Evolutionary conservation across 495 filamentous ascomycete genomes (phyloP).

Genomic region (Penicillium coffeae): DNA sequence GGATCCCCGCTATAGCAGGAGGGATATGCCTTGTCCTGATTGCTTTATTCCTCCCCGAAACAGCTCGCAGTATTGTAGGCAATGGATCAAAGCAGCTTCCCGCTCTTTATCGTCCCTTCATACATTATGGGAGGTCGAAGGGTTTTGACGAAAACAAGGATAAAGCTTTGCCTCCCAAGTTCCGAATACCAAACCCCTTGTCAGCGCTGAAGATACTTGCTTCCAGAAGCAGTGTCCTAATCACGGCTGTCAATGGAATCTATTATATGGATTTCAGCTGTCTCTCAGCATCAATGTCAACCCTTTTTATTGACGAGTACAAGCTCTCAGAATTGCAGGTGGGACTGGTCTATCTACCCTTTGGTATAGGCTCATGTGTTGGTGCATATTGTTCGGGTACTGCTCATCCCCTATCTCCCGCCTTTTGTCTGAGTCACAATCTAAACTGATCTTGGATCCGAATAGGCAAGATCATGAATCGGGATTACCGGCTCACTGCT

Average conservation of each 20-base stretch:
- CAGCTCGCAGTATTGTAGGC: constrained; percentile 39
- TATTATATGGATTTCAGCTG: constrained; percentile 24
- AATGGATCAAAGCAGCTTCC: constrained; percentile 28
- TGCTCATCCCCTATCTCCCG: not conserved
- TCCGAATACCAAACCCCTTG: constrained; percentile 23
- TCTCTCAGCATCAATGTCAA: not conserved
- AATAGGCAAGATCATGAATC: not conserved
- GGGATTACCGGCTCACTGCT: not conserved
- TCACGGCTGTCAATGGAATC: constrained; percentile 39
- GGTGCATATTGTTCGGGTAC: not conserved
- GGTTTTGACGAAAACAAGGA: not conserved
- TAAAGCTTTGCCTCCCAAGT: not conserved
- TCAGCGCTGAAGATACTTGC: constrained; percentile 47
- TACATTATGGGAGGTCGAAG: no score
- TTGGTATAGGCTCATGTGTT: not conserved
- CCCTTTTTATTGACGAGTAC: not conserved
- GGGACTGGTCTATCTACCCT: not conserved
- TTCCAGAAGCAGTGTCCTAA: constrained; percentile 50
- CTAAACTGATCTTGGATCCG: no score
- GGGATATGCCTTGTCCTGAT: constrained; percentile 32
- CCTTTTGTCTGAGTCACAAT: not conserved
- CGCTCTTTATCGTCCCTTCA: not conserved
- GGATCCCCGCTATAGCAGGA: constrained; percentile 62
- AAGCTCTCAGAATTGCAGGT: not conserved
- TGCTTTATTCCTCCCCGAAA: constrained; percentile 40